A percentile compares a stretch with the other conserved stretches of the same genome.
These are phyloP conservation scores for Scheffersomyces lignosus DNA, from an alignment of 805 yeast species.

Conservation along the genomic window DNA sequence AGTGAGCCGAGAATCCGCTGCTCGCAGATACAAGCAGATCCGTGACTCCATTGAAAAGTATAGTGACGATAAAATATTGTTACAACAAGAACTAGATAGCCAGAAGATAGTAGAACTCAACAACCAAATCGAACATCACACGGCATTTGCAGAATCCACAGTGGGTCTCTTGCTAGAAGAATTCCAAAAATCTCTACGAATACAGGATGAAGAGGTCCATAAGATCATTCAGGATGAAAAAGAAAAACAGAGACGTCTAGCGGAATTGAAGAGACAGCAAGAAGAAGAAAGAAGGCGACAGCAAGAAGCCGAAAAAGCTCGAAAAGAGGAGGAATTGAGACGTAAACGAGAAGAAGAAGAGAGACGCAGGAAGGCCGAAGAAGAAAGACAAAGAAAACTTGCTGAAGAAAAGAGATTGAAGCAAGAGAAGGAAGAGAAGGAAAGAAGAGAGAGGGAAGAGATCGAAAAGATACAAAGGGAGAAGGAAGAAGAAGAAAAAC, in stretches of 20 bases:
- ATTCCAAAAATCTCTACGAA: not conserved
- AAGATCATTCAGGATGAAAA: constrained; percentile 5
- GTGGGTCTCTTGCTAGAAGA: no score
- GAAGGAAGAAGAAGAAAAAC: constrained; percentile 17
- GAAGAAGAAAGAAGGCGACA: constrained; percentile 7
- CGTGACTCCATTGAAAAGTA: no score
- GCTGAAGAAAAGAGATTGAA: constrained; percentile 4
- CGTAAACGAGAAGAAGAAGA: constrained; percentile 19
- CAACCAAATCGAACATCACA: no score
- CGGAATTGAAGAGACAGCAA: constrained; percentile 2
- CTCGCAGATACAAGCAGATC: no score
- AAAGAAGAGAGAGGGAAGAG: constrained; percentile 2
- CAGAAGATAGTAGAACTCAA: no score
- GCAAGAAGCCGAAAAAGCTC: constrained; percentile 8
- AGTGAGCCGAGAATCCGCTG: no score
- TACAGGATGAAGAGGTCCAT: not conserved
- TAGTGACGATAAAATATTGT: no score
- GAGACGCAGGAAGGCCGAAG: constrained; percentile 16
- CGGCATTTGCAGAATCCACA: no score
- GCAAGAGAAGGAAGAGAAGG: constrained; percentile 5
- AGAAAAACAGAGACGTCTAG: not conserved
- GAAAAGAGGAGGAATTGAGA: constrained; percentile 9
- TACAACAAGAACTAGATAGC: no score
- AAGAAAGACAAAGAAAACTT: constrained; percentile 4
- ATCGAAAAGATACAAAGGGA: constrained; percentile 2